Evolutionary conservation across 2,329 filamentous ascomycete genomes (phyloP), one percentile per base, ranked within the genome.

Genomic region (Hyphodiscus sp.): DNA sequence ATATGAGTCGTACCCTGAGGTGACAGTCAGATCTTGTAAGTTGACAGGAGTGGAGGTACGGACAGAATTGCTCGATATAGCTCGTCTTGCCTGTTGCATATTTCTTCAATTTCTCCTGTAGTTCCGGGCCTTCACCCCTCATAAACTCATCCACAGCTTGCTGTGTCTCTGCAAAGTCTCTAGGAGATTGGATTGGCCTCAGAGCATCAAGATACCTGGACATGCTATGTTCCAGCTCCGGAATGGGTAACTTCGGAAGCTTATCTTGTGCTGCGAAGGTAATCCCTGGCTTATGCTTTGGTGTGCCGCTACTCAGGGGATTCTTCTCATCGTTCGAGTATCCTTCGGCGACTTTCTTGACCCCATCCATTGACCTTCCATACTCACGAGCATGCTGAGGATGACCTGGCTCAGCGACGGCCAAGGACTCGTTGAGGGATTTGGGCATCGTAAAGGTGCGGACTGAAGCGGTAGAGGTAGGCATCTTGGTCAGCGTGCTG

Each of bases 21-120:
- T 29, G 20, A 63, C 33, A 23, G 26, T 50, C 30, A 50, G 1
- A 13, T 15, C 7, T 19, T 6, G 18, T 15, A 43, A 18, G 2
- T 38, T 2, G 16, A 5, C 20, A 16, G 20, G 30, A 18, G 23
- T 11, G 20, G 30, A 20, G 13, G 9, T 11, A 79, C 89, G 68
- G 80, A 96, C 92, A 99, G 65, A 99, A 99, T 66, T 99, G 94
- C 69, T 97, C 94, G 64, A 99, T 97, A 68, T 96, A 99, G 71
- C 92, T 97, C 41, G 89, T 89, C 73, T 91, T 92, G 45, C 87
- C 90, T 47, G 83, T 84, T 9, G 94, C 91, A 74, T 97, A 99
- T 64, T 86, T 84, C 74, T 91, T 94, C 53, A 97, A 73, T 70
- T 87, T 91, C 57, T 94, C 89, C 68, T 99, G 91, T 47, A 99